phyloP scores from a whole-genome alignment of 805 yeast genomes.

The Scheffersomyces lignosus region DNA sequence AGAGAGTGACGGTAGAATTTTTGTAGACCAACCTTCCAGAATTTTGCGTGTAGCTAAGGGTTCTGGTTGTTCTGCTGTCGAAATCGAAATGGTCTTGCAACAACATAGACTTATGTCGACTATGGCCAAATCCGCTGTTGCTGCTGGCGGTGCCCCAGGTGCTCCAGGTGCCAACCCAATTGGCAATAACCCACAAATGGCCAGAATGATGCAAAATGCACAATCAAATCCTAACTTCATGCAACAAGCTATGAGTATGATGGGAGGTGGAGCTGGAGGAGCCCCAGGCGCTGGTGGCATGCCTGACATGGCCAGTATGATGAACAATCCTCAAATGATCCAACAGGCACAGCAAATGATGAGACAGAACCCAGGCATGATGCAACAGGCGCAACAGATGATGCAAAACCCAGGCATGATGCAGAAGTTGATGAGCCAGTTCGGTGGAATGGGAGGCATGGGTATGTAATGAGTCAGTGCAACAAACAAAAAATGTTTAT shows the following conservation, averaged over 20 bases:
- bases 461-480: no score
- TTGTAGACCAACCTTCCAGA: conserved; percentile 79
- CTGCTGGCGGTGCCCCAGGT: conserved; percentile 40
- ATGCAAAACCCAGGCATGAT: conserved; percentile 65
- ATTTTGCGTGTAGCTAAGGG: conserved; percentile 91
- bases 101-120: conserved; percentile 94
- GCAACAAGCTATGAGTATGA: conserved; percentile 65
- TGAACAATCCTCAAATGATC: conserved; percentile 54
- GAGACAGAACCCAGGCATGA: conserved; percentile 44
- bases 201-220: conserved; percentile 56
- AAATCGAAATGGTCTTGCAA: conserved; percentile 86
- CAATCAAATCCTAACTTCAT: conserved; percentile 50
- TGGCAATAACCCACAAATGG: conserved; percentile 43
- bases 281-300: conserved; percentile 37
- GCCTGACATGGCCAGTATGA: conserved; percentile 58
- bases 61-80: conserved; percentile 88
- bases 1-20: conserved; percentile 83
- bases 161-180: conserved; percentile 11
- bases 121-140: conserved; percentile 76
- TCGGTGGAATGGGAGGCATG: conserved; percentile 49
- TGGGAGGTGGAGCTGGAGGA: conserved; percentile 52
- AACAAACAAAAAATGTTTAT: no score
- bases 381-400: conserved; percentile 45
- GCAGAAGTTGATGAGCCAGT: conserved; percentile 68
- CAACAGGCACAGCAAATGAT: conserved; percentile 50